phyloP scores from a whole-genome alignment of 164 flowering plant genomes.

The Hamamelis virginiana region DNA sequence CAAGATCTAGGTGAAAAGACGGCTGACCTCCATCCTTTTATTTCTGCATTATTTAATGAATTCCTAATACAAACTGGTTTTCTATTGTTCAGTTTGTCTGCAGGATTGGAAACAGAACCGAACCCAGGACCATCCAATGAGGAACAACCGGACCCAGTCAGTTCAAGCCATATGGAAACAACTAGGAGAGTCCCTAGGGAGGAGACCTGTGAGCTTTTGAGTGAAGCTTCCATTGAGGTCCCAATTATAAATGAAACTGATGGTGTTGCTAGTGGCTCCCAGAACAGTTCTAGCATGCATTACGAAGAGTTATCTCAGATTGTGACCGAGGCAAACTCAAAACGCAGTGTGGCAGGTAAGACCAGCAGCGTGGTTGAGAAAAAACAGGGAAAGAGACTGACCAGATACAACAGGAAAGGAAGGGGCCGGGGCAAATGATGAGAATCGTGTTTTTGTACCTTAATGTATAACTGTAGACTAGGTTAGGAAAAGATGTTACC shows the following conservation, averaged over 20 bases:
- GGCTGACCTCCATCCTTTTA: not conserved
- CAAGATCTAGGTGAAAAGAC: slow-evolving; percentile 29
- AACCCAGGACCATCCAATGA: slow-evolving; percentile 11
- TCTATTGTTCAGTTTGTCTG: slow-evolving; percentile 24
- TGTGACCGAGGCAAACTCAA: slow-evolving; percentile 11
- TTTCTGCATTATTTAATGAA: not conserved
- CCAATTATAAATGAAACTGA: slow-evolving; percentile 31
- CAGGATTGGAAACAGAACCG: slow-evolving; percentile 20
- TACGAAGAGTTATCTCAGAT: slow-evolving; percentile 11
- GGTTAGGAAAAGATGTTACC: no score
- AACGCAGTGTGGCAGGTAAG: not conserved
- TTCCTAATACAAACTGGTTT: not conserved
- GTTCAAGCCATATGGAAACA: slow-evolving; percentile 12
- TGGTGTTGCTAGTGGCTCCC: slow-evolving; percentile 25
- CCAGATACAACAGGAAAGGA: slow-evolving; percentile 26
- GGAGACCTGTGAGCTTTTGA: slow-evolving; percentile 36
- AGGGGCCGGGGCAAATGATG: slow-evolving; percentile 28
- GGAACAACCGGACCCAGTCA: slow-evolving; percentile 11
- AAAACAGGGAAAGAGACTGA: slow-evolving; percentile 24
- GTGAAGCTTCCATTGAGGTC: slow-evolving; percentile 41
- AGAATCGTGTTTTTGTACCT: not conserved
- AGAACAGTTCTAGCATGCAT: slow-evolving; percentile 27
- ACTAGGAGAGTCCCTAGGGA: slow-evolving; percentile 8
- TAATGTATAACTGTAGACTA: slow-evolving; percentile 10
- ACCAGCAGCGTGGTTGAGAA: slow-evolving; percentile 13